Percentiles rank a stretch among this genome's conserved stretches.
Evolutionary conservation across 2,329 filamentous ascomycete genomes (phyloP).

Genomic region (Monascus ruber): DNA sequence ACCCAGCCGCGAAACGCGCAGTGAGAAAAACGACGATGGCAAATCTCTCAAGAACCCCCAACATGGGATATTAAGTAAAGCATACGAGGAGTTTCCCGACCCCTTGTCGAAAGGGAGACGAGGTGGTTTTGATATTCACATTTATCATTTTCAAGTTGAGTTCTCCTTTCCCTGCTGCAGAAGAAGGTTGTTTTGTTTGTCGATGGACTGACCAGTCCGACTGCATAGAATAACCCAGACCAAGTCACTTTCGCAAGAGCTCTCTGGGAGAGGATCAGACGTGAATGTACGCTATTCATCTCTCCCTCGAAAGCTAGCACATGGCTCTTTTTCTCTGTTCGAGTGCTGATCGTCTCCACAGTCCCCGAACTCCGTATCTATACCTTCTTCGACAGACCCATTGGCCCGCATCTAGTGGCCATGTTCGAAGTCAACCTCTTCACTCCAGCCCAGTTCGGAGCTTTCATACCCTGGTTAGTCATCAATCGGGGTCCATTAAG

Average conservation of each 20-base stretch:
- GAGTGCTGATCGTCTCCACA: slow-evolving; percentile 21
- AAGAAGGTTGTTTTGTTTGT: too few relatives aligned
- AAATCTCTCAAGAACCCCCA: slow-evolving; percentile 64
- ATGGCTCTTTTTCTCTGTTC: too few relatives aligned
- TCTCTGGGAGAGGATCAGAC: slow-evolving; percentile 65
- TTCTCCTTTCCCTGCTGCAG: neutral
- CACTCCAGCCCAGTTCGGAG: slow-evolving; percentile 76
- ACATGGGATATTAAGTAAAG: slow-evolving; percentile 48
- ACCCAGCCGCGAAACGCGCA: slow-evolving; percentile 10
- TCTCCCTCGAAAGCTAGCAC: neutral
- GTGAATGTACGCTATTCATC: slow-evolving; percentile 52
- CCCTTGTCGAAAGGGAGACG: slow-evolving; percentile 55
- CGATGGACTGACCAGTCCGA: too few relatives aligned
- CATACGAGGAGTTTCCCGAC: slow-evolving; percentile 58
- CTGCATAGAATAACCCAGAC: slow-evolving; percentile 41
- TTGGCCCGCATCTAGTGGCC: slow-evolving; percentile 70
- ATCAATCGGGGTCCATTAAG: slow-evolving; percentile 72
- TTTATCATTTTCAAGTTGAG: slow-evolving; percentile 60
- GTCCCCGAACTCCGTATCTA: slow-evolving; percentile 82
- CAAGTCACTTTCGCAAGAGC: slow-evolving; percentile 59
- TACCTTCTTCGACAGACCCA: slow-evolving; percentile 59
- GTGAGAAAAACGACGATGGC: slow-evolving; percentile 56
- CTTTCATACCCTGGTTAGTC: slow-evolving; percentile 75
- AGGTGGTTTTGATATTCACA: slow-evolving; percentile 76
- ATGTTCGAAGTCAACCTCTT: slow-evolving; percentile 94